A percentile compares a stretch with the other conserved stretches of the same genome.
Evolutionary conservation across 192 early-diverging fungal genomes (phyloP).

Genomic region (Coemansia sp.): DNA sequence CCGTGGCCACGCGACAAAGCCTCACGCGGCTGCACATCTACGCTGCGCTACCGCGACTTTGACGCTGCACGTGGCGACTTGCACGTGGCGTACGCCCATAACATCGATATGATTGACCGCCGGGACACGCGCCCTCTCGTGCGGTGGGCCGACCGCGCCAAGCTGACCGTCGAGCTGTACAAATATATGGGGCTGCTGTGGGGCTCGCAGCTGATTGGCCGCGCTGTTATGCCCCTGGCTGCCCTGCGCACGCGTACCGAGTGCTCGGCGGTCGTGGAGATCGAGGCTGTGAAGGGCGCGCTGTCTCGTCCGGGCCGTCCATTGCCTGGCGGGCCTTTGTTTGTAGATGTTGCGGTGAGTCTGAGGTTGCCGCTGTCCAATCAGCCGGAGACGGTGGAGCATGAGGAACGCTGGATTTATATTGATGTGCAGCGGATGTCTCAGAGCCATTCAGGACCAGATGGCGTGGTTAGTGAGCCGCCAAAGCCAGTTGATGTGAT

Average conservation of each 20-base stretch:
- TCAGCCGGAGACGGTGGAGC: constrained; percentile 20
- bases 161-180: constrained; percentile 40
- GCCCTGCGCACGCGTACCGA: constrained; percentile 36
- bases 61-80: constrained; percentile 25
- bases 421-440: constrained; percentile 10
- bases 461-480: neutral
- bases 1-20: constrained; percentile 39
- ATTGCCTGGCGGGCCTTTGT: constrained; percentile 35
- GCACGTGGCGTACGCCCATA: constrained; percentile 19
- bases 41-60: constrained; percentile 36
- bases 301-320: constrained; percentile 22
- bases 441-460: neutral
- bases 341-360: constrained; percentile 38
- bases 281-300: constrained; percentile 21
- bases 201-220: constrained; percentile 49
- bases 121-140: constrained; percentile 29
- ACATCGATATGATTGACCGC: constrained; percentile 39
- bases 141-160: constrained; percentile 44
- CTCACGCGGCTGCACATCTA: constrained; percentile 36
- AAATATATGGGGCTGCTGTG: constrained; percentile 47
- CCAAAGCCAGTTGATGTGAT: neutral
- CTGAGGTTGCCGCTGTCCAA: constrained; percentile 42
- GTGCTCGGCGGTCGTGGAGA: constrained; percentile 23
- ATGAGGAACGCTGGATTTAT: constrained; percentile 41
- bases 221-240: constrained; percentile 40